Conservation (phyloP, 106 monocot species). For the Narthecium ossifragum region DNA sequence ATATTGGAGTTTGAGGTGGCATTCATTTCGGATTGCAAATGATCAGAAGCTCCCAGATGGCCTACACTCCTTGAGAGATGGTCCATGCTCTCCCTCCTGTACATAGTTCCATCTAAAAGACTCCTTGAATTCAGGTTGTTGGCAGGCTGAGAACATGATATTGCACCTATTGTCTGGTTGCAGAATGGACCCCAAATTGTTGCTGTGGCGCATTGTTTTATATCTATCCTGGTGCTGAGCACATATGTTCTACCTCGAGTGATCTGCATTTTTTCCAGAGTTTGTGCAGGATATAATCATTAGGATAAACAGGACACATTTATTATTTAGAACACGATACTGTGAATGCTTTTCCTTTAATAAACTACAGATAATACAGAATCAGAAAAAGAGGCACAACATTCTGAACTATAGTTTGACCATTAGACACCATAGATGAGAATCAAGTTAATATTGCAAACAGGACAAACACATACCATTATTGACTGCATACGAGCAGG, state of each 20-base stretch:
- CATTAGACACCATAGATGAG: neutral
- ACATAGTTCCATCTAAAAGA: constrained; percentile 29
- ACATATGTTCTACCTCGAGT: constrained; percentile 51
- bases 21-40: constrained; percentile 5
- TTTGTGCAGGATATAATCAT: neutral
- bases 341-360: too few species aligned
- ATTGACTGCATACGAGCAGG: constrained; percentile 79
- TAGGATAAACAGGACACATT: neutral
- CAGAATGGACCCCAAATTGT: constrained; percentile 64
- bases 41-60: neutral
- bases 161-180: constrained; percentile 56
- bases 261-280: constrained; percentile 41
- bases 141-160: constrained; percentile 48
- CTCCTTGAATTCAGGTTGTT: constrained; percentile 26
- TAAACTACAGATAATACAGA: too few species aligned
- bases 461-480: constrained; percentile 47
- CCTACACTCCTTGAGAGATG: neutral
- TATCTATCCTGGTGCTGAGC: constrained; percentile 42
- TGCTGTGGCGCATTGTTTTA: constrained; percentile 54
- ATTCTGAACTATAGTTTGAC: neutral
- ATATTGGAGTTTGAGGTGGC: constrained; percentile 16
- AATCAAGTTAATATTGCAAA: neutral
- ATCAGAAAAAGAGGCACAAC: too few species aligned
- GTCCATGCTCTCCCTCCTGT: constrained; percentile 8
- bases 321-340: too few species aligned